These are phyloP conservation scores for Globisporangium emineosum DNA, from an alignment of 352 stramenopile species.

Conservation along the genomic window DNA sequence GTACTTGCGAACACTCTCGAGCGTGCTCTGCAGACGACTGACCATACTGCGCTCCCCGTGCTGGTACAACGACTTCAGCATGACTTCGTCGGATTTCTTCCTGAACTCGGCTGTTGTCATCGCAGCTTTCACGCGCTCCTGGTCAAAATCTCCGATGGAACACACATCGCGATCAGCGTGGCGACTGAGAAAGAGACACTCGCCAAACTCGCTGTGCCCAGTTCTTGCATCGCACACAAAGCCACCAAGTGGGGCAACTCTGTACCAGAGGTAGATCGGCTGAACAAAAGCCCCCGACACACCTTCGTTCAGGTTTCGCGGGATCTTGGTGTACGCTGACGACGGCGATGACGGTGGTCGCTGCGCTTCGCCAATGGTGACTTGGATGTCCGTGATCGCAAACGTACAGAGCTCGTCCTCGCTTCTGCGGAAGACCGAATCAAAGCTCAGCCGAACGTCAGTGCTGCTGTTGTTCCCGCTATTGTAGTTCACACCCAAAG, in stretches of 20 bases:
- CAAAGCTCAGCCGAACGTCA: constrained; percentile 31
- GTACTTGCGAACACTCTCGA: constrained; percentile 61
- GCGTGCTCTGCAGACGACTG: constrained; percentile 36
- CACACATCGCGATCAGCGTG: constrained; percentile 20
- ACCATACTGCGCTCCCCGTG: constrained; percentile 49
- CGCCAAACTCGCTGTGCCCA: constrained; percentile 55
- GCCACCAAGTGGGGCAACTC: constrained; percentile 40
- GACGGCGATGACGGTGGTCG: constrained; percentile 21
- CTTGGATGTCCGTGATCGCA: constrained; percentile 59
- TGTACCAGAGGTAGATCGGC: constrained; percentile 60
- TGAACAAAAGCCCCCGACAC: constrained; percentile 17
- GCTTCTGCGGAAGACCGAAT: constrained; percentile 15
- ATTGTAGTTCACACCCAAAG: constrained; percentile 30
- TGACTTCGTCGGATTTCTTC: constrained; percentile 25
- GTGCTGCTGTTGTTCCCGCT: constrained; percentile 23
- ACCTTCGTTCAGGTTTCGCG: constrained; percentile 52
- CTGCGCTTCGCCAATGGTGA: constrained; percentile 35
- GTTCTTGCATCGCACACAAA: constrained; percentile 50
- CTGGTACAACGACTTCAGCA: constrained; percentile 40
- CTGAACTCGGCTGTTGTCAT: constrained; percentile 12
- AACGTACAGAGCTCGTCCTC: constrained; percentile 32
- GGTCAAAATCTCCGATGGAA: constrained; percentile 23
- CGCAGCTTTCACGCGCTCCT: constrained; percentile 22
- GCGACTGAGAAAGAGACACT: constrained; percentile 63
- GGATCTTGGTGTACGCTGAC: constrained; percentile 51